These are phyloP conservation scores for Macrophomina tecta DNA, from an alignment of 2,329 filamentous ascomycete species.

Conservation along the genomic window DNA sequence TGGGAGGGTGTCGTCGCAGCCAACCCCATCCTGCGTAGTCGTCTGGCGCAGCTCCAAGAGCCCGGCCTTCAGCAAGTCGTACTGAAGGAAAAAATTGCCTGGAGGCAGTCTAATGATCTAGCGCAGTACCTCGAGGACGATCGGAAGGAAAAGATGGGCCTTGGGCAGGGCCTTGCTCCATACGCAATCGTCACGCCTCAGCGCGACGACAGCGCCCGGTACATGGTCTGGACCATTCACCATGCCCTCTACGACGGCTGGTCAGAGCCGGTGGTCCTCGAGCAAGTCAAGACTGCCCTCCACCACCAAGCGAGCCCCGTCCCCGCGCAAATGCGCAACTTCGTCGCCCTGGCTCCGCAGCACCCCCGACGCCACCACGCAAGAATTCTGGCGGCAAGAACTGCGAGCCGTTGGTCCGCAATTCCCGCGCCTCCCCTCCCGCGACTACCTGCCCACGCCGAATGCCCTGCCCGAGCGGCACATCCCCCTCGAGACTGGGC, in stretches of 20 bases:
- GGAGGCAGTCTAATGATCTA: slow-evolving; percentile 29
- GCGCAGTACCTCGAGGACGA: slow-evolving; percentile 44
- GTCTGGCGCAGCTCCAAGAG: slow-evolving; percentile 1
- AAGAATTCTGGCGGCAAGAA: slow-evolving; percentile 56
- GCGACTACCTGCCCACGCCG: slow-evolving; percentile 58
- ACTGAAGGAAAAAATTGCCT: neutral
- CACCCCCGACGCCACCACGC: slow-evolving; percentile 47
- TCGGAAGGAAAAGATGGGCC: slow-evolving; percentile 44
- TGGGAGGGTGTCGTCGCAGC: slow-evolving; percentile 43
- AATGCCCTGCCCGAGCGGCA: slow-evolving; percentile 47
- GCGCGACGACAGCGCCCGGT: slow-evolving; percentile 35
- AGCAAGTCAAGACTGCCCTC: slow-evolving; percentile 40
- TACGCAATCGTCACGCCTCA: slow-evolving; percentile 41
- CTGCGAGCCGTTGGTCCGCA: slow-evolving; percentile 53
- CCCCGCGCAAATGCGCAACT: slow-evolving; percentile 50
- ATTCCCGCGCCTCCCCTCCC: slow-evolving; percentile 45
- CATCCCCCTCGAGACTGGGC: neutral
- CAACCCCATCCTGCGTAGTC: slow-evolving; percentile 42
- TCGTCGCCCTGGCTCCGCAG: slow-evolving; percentile 56
- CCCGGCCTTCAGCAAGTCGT: slow-evolving; percentile 29
- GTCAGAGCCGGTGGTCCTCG: slow-evolving; percentile 42
- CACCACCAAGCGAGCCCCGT: neutral
- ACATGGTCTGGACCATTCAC: slow-evolving; percentile 64
- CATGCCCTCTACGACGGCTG: slow-evolving; percentile 47
- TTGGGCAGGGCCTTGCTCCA: slow-evolving; percentile 47